phyloP scores from a whole-genome alignment of 495 filamentous ascomycete genomes.

The Xylona heveae region DNA sequence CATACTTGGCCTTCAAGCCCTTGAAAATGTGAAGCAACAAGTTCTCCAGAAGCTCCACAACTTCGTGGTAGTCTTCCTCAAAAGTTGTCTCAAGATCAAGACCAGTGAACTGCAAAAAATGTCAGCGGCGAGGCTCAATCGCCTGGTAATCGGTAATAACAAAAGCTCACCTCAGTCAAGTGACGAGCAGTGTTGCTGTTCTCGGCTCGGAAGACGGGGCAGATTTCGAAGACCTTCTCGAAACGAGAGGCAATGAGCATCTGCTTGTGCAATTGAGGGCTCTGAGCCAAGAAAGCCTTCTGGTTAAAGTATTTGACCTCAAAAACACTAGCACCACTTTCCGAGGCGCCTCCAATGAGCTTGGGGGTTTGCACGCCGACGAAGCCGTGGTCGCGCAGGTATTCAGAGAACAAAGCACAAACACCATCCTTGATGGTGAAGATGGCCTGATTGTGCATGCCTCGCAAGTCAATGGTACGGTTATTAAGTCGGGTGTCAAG shows the following conservation, averaged over 20 bases:
- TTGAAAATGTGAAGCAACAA: constrained; percentile 24
- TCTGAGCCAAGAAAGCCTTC: constrained; percentile 20
- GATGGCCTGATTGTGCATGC: constrained; percentile 20
- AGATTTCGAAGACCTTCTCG: constrained; percentile 21
- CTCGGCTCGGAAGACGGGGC: constrained; percentile 23
- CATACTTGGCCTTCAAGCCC: constrained; percentile 15
- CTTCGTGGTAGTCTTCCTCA: constrained; percentile 24
- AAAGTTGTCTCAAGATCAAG: constrained; percentile 26
- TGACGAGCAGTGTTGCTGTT: constrained; percentile 24
- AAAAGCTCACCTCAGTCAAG: constrained; percentile 15
- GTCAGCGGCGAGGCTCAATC: neutral
- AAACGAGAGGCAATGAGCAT: constrained; percentile 21
- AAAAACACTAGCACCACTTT: constrained; percentile 23
- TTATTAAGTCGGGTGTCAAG: constrained; percentile 21
- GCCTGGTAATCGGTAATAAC: neutral
- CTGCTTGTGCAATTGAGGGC: constrained; percentile 25
- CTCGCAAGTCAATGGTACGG: constrained; percentile 19
- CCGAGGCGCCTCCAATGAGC: constrained; percentile 18
- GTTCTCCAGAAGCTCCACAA: constrained; percentile 19
- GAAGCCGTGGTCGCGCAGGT: constrained; percentile 16
- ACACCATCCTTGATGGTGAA: constrained; percentile 21
- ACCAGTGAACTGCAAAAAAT: constrained; percentile 14
- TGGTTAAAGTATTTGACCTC: constrained; percentile 21
- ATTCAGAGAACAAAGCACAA: constrained; percentile 17
- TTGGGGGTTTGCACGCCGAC: constrained; percentile 17